Evolutionary conservation across 257 asterid species (phyloP).

Genomic region (Gentiana dahurica): DNA sequence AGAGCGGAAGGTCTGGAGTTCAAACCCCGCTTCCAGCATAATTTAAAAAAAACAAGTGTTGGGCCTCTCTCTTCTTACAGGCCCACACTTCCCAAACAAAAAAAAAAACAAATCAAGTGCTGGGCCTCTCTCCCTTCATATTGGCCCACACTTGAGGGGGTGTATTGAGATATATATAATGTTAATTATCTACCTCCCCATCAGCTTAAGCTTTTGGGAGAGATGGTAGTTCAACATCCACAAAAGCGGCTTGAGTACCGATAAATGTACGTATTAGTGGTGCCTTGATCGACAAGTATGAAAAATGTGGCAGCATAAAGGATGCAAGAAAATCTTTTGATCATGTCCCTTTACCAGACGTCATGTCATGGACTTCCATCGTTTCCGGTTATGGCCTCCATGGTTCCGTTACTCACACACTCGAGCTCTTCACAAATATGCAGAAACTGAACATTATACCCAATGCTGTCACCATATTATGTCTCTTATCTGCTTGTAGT

Average conservation of each 20-base stretch:
- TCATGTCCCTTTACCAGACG: conserved; percentile 29
- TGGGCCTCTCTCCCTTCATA: too few relatives aligned
- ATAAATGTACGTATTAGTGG: conserved; percentile 23
- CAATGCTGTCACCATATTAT: conserved; percentile 32
- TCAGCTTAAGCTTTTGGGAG: too few relatives aligned
- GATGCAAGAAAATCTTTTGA: conserved; percentile 33
- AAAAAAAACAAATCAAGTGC: too few relatives aligned
- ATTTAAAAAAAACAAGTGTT: too few relatives aligned
- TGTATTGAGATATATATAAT: too few relatives aligned
- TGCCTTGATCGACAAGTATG: conserved; percentile 48
- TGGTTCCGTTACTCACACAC: conserved; percentile 30
- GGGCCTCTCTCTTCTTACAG: too few relatives aligned
- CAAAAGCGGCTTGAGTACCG: conserved; percentile 26
- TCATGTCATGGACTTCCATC: conserved; percentile 41
- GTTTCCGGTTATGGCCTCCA: conserved; percentile 46
- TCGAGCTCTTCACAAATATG: conserved; percentile 32
- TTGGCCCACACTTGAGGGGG: too few relatives aligned
- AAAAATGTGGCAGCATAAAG: conserved; percentile 37
- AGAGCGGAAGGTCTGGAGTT: too few relatives aligned
- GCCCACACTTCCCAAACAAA: too few relatives aligned
- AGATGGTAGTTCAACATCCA: conserved; percentile 1
- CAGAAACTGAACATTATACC: conserved; percentile 26
- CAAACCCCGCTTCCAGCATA: too few relatives aligned
- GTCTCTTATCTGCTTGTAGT: conserved; percentile 48
- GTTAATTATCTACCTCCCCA: too few relatives aligned